Evolutionary conservation across 768 basidiomycete species (phyloP).

Genomic region (Cystobasidium tubakii): DNA sequence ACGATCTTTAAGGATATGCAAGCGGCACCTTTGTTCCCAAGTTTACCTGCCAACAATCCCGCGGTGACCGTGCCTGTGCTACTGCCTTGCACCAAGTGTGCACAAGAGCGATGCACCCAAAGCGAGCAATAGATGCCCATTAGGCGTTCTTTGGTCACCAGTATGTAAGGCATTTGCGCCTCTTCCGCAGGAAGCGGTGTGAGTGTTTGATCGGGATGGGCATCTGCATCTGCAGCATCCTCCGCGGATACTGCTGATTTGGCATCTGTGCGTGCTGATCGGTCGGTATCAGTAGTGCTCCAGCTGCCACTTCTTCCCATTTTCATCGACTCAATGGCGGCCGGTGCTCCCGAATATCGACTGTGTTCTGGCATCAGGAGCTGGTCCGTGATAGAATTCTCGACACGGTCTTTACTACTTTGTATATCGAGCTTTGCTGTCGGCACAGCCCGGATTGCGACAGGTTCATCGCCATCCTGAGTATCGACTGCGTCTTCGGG

Average conservation of each 20-base stretch:
- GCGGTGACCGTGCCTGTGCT: slow-evolving; percentile 79
- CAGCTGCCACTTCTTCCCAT: slow-evolving; percentile 3
- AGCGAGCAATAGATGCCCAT: slow-evolving; percentile 80
- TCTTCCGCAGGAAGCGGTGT: slow-evolving; percentile 1
- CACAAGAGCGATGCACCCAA: slow-evolving; percentile 52
- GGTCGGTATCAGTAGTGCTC: background rate
- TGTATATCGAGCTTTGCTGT: too few species aligned
- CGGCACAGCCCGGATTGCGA: too few species aligned
- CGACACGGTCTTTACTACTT: too few species aligned
- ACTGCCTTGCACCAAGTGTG: slow-evolving; percentile 51
- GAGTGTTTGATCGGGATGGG: background rate
- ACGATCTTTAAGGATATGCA: slow-evolving; percentile 80
- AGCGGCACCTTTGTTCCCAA: slow-evolving; percentile 89
- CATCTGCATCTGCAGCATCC: background rate
- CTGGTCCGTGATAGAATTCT: background rate
- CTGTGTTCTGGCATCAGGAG: background rate
- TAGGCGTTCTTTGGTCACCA: slow-evolving; percentile 80
- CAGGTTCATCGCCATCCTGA: background rate
- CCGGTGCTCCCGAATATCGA: background rate
- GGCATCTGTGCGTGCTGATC: background rate
- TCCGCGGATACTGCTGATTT: background rate
- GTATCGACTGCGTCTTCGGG: background rate
- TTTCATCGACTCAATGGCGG: background rate
- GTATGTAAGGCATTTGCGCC: slow-evolving; percentile 64
- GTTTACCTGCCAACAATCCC: slow-evolving; percentile 78